Percentiles rank a stretch among this genome's conserved stretches.
These are phyloP conservation scores for Naganishia antarctica DNA, from an alignment of 768 basidiomycete genomes.

Conservation along the genomic window DNA sequence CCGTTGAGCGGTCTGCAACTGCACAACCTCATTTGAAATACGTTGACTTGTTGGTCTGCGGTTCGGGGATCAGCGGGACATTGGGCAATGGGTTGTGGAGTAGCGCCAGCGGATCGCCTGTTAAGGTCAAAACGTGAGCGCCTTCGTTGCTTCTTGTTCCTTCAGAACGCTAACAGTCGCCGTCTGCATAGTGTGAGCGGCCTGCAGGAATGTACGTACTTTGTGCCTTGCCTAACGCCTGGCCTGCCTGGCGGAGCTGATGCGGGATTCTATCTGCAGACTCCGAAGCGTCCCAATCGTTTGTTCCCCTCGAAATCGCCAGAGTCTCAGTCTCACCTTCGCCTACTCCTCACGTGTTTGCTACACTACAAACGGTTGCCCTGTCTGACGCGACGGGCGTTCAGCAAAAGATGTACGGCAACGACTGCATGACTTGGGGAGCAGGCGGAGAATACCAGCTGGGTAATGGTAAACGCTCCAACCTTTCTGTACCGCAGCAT, in stretches of 20 bases:
- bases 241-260: too few species aligned
- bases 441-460: conserved; percentile 44
- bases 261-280: conserved; percentile 37
- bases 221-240: neutral
- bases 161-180: too few species aligned
- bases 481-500: conserved; percentile 51
- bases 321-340: conserved; percentile 57
- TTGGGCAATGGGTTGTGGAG: conserved; percentile 57
- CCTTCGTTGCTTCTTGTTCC: too few species aligned
- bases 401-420: conserved; percentile 43
- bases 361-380: conserved; percentile 62
- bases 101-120: conserved; percentile 65
- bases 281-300: conserved; percentile 59
- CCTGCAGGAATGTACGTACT: conserved; percentile 59
- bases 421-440: conserved; percentile 49
- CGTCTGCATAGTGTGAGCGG: conserved; percentile 65
- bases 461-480: conserved; percentile 51
- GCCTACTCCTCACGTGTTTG: conserved; percentile 65
- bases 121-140: conserved; percentile 61
- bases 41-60: conserved; percentile 66
- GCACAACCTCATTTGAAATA: conserved; percentile 35
- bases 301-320: conserved; percentile 63
- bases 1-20: conserved; percentile 58
- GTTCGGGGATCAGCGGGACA: conserved; percentile 73
- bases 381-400: conserved; percentile 50